Conservation (phyloP, 2,329 filamentous ascomycete species). For the Laburnicola sp. region DNA sequence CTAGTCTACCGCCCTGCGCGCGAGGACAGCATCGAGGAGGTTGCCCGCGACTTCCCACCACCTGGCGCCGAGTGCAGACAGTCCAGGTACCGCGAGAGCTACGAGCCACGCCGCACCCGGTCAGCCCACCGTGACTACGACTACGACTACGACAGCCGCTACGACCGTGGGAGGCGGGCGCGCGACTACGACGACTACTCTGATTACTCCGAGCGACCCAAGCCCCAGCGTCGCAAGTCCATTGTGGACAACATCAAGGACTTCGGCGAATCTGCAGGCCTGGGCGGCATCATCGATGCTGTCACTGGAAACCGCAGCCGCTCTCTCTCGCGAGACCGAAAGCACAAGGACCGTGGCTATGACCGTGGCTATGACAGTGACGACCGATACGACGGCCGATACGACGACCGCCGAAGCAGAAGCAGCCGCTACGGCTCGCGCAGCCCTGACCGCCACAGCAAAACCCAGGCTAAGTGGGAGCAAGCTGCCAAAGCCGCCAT, state of each 20-base stretch:
- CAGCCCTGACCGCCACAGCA: conserved; percentile 54
- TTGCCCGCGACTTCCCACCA: conserved; percentile 81
- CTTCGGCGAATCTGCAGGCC: conserved; percentile 60
- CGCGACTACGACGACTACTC: conserved; percentile 54
- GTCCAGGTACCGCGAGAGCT: conserved; percentile 53
- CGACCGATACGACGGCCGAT: conserved; percentile 36
- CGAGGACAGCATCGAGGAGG: conserved; percentile 83
- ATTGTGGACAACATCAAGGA: conserved; percentile 61
- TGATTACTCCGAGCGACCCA: conserved; percentile 50
- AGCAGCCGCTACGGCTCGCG: conserved; percentile 57
- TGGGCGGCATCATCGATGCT: conserved; percentile 58
- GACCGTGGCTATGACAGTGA: conserved; percentile 30
- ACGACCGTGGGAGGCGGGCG: conserved; percentile 50
- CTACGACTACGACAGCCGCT: conserved; percentile 52
- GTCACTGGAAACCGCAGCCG: conserved; percentile 57
- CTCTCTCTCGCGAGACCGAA: conserved; percentile 61
- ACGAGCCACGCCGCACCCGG: conserved; percentile 61
- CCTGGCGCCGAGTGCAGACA: conserved; percentile 57
- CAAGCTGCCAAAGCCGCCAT: conserved; percentile 91
- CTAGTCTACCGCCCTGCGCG: conserved; percentile 58
- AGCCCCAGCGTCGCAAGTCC: conserved; percentile 56
- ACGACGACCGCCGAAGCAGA: conserved; percentile 39
- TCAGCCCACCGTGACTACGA: conserved; percentile 66
- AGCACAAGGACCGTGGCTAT: conserved; percentile 57
- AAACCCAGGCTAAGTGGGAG: conserved; percentile 65